Evolutionary conservation across 192 early-diverging fungal species (phyloP), one percentile per base, ranked within the genome.

Genomic region (Coemansia sp.): DNA sequence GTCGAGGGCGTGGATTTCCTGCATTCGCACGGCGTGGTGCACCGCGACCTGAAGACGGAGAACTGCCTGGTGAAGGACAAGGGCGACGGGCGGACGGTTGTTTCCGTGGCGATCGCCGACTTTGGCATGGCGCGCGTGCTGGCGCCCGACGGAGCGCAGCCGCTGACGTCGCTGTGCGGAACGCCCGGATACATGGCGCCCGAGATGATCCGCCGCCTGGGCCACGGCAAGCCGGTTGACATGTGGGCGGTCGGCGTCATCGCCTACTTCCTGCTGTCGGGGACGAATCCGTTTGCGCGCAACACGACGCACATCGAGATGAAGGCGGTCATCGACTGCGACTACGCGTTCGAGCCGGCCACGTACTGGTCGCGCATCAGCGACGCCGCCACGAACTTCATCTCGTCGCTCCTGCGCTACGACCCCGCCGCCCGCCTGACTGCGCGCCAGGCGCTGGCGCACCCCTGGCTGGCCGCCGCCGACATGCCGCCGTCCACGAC

Each of bases 11-110:
- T 97, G n/a, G 76, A 80, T 9, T 95, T 90, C 64, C 73, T 98
- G 53, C 97, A 99, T 63, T 84, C 85, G n/a, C 81, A 91, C 21
- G 90, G 89, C 11, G 88, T 98, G 19, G 94, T 98, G 38, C 97
- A 99, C 70, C 79, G 96, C 10, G 91, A 88, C 70, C 66, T 85
- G 53, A 84, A 93, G 83, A 86, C 93, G 9, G 92, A 94, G 61
- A 94, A 94, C 75, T 85, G 93, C 52, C 70, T 94, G 48, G 92
- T 94, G 70, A 78, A 81, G 52, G 85, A 83, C 1, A 62, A 72
- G 3, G 90, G 80, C 19, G 85, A 86, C 49, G 84, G 86, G 62
- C 76, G 13, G 7, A 60, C 16, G 43, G 5, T 45, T 61, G 61
- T 5, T 86, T 18, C 87, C 60, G 65, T 93, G 19, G 75, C 89